Base-by-base conservation (phyloP, 495 filamentous ascomycete genomes). In the Chaetomium fimeti region DNA sequence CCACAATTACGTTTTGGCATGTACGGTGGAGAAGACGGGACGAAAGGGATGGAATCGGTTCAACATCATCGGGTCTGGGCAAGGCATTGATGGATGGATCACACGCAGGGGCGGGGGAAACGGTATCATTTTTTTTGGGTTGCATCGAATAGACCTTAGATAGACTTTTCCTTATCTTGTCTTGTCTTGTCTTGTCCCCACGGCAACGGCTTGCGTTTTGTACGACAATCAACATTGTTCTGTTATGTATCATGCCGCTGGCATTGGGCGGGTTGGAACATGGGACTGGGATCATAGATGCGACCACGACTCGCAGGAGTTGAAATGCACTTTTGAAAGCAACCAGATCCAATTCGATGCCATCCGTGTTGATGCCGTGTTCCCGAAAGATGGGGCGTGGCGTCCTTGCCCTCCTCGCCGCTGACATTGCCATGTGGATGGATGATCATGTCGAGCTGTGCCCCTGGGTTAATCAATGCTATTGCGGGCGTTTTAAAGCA, bases 141-240 rank as follows among this genome's bases (percentile, higher is more conserved):
- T 60, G 58, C 58, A 60, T 60, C 36, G 38, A 60, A 60, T 51
- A 51, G 43, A 60, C 8, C n/a, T 60, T 60, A 49, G 43, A 49
- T 60, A 60, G 58, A 60, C 45, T 25, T 60, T 48, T 32, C 18
- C 38, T 36, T 36, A 3, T 32, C 12, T 36, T 36, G 32, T 24
- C 29, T 15, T 55, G 7, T 55, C 20, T 60, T n/a, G 25, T 24
- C 27, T 59, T 59, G 22, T 47, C 28, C 45, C 58, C 58, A 51
- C 58, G 58, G 58, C 58, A 51, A 38, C 45, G 58, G 58, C 58
- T 51, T 60, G 43, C 15, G 40, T 48, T 60, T 60, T 60, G 54
- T 57, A 57, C 15, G 32, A 57, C 54, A 57, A n/a, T 59, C 27
- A 5, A 45, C 27, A 20, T 25, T 57, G 55, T 57, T 20, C 18